Conservation (phyloP, 2,329 filamentous ascomycete genomes). For the Colletotrichum tabaci region DNA sequence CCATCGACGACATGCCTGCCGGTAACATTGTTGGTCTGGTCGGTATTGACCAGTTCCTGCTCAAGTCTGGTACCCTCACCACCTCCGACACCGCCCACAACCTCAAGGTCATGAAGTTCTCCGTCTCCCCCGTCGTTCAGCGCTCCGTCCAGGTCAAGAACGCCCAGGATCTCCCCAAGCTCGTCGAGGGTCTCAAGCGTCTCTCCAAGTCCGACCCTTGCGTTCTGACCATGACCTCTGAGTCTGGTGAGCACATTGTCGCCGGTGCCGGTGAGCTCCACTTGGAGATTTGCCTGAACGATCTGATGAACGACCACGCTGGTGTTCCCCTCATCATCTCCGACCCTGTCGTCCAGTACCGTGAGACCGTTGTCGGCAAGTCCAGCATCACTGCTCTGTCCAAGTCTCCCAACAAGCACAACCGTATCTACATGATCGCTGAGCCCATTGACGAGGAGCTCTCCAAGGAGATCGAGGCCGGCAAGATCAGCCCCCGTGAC, state of each 20-base stretch:
- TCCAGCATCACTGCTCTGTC: slow-evolving; percentile 97
- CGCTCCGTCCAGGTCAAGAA: slow-evolving; percentile 99
- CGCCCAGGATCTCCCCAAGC: slow-evolving; percentile 99
- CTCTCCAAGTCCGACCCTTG: slow-evolving; percentile 99
- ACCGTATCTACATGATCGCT: slow-evolving; percentile 98
- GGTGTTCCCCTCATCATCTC: slow-evolving; percentile 98
- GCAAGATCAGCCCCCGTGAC: slow-evolving; percentile 95
- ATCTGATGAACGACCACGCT: slow-evolving; percentile 99
- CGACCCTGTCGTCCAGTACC: slow-evolving; percentile 98
- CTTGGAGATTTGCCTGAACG: slow-evolving; percentile 99
- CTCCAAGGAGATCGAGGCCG: slow-evolving; percentile 87
- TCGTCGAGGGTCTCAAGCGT: slow-evolving; percentile 99
- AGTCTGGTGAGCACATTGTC: slow-evolving; percentile 98
- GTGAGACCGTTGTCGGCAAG: slow-evolving; percentile 89
- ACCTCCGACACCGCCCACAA: slow-evolving; percentile 98
- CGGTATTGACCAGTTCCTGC: slow-evolving; percentile 99
- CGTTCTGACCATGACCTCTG: slow-evolving; percentile 89
- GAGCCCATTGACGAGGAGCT: slow-evolving; percentile 94
- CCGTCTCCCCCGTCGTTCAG: slow-evolving; percentile 98
- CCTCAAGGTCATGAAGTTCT: slow-evolving; percentile 99
- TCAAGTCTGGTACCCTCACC: slow-evolving; percentile 99
- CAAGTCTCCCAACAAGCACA: slow-evolving; percentile 99
- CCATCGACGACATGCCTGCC: slow-evolving; percentile 98
- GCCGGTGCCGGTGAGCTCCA: slow-evolving; percentile 99
- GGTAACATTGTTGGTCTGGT: slow-evolving; percentile 99